Evolutionary conservation across 371 early-diverging fungal species (phyloP).

Genomic region (Mortierella sp.): DNA sequence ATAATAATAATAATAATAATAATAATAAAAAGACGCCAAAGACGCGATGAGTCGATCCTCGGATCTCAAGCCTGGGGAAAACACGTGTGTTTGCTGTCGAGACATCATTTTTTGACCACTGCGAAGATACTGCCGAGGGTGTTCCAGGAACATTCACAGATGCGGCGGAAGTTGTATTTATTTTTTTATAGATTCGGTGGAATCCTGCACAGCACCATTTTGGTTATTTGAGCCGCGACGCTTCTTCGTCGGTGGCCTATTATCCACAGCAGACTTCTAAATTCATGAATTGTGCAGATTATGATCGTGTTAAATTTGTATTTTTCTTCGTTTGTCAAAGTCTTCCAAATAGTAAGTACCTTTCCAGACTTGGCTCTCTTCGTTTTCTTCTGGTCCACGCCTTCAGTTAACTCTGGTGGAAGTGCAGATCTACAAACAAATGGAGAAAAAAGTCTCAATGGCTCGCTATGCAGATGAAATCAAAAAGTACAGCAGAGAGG

Average conservation of each 20-base stretch:
- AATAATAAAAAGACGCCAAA: neutral
- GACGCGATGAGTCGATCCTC: neutral
- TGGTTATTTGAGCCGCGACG: slow-evolving; percentile 44
- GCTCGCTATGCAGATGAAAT: neutral
- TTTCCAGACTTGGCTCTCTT: slow-evolving; percentile 57
- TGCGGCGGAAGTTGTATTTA: slow-evolving; percentile 9
- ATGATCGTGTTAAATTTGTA: neutral
- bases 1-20: neutral
- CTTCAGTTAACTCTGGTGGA: slow-evolving; percentile 58
- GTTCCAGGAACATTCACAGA: slow-evolving; percentile 15
- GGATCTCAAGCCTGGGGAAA: slow-evolving; percentile 15
- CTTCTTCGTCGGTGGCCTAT: slow-evolving; percentile 44
- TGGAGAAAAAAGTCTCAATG: neutral
- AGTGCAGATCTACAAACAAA: slow-evolving; percentile 55
- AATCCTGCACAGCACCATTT: slow-evolving; percentile 24
- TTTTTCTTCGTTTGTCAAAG: neutral
- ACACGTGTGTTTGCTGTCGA: slow-evolving; percentile 14
- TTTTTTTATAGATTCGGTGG: neutral
- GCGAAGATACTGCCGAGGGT: neutral
- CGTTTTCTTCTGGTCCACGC: slow-evolving; percentile 58
- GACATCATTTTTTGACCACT: slow-evolving; percentile 10
- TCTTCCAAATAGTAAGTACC: slow-evolving; percentile 12
- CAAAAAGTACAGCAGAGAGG: neutral
- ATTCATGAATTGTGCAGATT: neutral
- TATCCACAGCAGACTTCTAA: slow-evolving; percentile 26